Percentiles rank a stretch among this genome's conserved stretches.
phyloP scores from a whole-genome alignment of 805 yeast species.

The Kregervanrija fluxuum region DNA sequence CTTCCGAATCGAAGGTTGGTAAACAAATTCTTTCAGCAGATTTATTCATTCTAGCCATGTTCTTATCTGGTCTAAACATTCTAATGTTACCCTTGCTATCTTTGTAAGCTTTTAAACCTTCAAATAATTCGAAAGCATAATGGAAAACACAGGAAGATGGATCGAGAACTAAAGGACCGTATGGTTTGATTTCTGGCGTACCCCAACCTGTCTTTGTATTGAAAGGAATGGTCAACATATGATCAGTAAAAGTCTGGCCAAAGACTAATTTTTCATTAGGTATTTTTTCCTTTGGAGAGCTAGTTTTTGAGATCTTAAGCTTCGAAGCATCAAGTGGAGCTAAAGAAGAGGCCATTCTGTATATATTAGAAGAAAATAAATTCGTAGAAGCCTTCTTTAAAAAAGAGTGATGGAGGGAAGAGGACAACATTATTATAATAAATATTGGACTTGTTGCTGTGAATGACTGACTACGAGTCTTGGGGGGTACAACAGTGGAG shows the following conservation, averaged over 20 bases:
- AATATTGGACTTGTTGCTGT: neutral
- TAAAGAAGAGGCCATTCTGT: conserved; percentile 19
- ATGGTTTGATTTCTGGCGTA: conserved; percentile 82
- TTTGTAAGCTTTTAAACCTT: conserved; percentile 90
- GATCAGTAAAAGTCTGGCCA: conserved; percentile 76
- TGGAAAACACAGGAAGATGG: conserved; percentile 91
- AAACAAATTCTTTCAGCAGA: conserved; percentile 86
- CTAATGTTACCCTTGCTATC: conserved; percentile 60
- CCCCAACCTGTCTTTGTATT: conserved; percentile 73
- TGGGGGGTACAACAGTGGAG: neutral
- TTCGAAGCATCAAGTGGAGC: conserved; percentile 46
- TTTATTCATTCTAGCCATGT: conserved; percentile 84
- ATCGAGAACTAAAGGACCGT: conserved; percentile 66
- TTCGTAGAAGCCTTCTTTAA: neutral
- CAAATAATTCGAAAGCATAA: conserved; percentile 91
- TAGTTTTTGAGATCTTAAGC: conserved; percentile 39
- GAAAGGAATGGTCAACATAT: conserved; percentile 88
- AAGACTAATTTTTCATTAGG: conserved; percentile 61
- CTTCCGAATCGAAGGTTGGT: conserved; percentile 78
- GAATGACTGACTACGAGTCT: neutral
- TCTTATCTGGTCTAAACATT: conserved; percentile 85
- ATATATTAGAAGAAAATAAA: neutral
- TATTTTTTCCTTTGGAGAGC: conserved; percentile 44
- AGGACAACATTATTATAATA: conserved; percentile 4
- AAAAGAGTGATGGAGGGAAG: neutral